phyloP scores from a whole-genome alignment of 495 filamentous ascomycete genomes.

The Apodospora peruviana region DNA sequence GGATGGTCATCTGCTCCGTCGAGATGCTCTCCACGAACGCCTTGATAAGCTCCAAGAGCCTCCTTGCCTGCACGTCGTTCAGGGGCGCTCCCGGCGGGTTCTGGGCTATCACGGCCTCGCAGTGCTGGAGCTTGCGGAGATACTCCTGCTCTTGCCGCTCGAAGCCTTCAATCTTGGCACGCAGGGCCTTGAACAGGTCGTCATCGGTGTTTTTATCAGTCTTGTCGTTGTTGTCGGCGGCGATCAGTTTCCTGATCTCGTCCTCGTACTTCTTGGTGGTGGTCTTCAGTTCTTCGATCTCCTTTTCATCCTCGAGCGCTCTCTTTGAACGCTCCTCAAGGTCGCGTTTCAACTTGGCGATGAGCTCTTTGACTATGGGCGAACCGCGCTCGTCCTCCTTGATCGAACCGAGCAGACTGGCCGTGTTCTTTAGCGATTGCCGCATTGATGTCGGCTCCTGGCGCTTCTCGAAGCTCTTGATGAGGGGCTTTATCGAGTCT shows the following conservation, averaged over 20 bases:
- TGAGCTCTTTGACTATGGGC: too few relatives aligned
- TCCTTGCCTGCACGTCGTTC: too few relatives aligned
- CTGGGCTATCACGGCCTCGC: background rate
- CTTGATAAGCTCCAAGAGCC: too few relatives aligned
- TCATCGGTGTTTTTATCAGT: too few relatives aligned
- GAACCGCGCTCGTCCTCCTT: too few relatives aligned
- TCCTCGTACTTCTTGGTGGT: background rate
- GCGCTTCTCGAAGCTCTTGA: constrained; percentile 1
- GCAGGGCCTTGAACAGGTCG: background rate
- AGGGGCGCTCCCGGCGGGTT: background rate
- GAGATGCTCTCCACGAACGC: too few relatives aligned
- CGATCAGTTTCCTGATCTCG: too few relatives aligned
- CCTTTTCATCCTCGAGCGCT: background rate
- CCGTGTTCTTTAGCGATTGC: background rate
- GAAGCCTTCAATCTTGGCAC: background rate
- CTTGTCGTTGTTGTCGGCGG: too few relatives aligned
- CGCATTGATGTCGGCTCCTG: background rate
- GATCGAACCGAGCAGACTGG: too few relatives aligned
- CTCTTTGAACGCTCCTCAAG: background rate
- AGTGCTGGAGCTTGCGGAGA: background rate
- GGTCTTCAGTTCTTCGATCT: background rate
- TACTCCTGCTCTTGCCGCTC: background rate
- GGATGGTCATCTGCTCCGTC: too few relatives aligned
- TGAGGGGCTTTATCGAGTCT: background rate
- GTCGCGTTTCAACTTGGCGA: too few relatives aligned